Conservation (phyloP, 1,139 yeast species). For the Sugiyamaella grinbergsii region DNA sequence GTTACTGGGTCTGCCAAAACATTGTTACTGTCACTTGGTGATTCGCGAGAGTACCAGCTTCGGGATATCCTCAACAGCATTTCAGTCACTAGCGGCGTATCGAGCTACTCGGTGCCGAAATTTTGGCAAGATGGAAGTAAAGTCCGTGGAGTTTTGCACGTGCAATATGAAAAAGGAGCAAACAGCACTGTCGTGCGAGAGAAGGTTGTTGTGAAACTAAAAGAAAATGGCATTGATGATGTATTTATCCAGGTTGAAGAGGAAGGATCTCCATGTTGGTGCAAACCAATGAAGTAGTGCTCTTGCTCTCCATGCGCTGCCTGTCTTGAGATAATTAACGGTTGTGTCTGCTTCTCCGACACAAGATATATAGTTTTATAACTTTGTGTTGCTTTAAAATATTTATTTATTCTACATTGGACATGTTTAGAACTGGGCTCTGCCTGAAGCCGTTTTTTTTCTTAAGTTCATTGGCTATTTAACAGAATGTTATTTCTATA, state of each 20-base stretch:
- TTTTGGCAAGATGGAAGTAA: conserved; percentile 76
- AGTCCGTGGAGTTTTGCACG: conserved; percentile 54
- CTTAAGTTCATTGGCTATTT: no score
- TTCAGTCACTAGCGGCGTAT: conserved; percentile 71
- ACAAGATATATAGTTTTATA: not conserved
- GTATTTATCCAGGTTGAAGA: conserved; percentile 46
- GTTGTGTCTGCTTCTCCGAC: not conserved
- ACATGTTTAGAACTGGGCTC: no score
- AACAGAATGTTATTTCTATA: no score
- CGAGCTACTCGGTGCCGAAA: conserved; percentile 82
- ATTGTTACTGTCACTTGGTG: conserved; percentile 62
- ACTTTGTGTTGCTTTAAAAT: not conserved
- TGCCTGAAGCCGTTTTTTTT: no score
- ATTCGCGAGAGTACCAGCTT: conserved; percentile 59
- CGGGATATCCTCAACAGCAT: conserved; percentile 69
- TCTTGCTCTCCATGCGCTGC: not conserved
- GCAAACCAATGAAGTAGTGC: conserved; percentile 24
- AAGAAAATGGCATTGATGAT: conserved; percentile 40
- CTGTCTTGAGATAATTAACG: no score
- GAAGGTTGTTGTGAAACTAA: conserved; percentile 54
- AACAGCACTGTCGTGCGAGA: conserved; percentile 61
- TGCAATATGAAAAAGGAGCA: conserved; percentile 70
- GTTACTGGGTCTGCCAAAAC: conserved; percentile 78
- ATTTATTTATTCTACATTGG: not conserved
- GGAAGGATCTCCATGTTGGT: conserved; percentile 44